Evolutionary conservation across 108 stramenopile genomes (phyloP).

Genomic region (Schizochytrium sp.): DNA sequence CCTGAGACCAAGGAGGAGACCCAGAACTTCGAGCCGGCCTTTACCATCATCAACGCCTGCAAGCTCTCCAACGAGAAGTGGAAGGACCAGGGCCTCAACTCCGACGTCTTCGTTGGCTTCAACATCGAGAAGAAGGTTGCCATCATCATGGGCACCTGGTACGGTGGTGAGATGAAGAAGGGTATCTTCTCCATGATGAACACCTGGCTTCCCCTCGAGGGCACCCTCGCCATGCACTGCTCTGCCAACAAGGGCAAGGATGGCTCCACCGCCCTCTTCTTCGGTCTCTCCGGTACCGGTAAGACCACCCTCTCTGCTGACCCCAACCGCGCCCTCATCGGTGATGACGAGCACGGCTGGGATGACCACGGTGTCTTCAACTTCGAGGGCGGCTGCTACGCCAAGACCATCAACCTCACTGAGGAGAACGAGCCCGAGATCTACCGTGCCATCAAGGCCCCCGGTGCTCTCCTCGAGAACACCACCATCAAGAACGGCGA

Average conservation of each 20-base stretch:
- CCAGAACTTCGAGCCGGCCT: conserved; percentile 90
- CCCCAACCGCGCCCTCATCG: conserved; percentile 92
- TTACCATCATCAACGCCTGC: conserved; percentile 97
- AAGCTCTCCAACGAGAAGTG: conserved; percentile 88
- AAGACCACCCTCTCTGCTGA: conserved; percentile 97
- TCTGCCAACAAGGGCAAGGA: conserved; percentile 92
- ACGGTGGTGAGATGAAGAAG: conserved; percentile 99
- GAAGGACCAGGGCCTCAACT: conserved; percentile 88
- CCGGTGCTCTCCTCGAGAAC: conserved; percentile 93
- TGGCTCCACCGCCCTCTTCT: conserved; percentile 92
- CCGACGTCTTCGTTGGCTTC: conserved; percentile 94
- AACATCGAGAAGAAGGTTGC: conserved; percentile 92
- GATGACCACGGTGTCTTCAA: conserved; percentile 96
- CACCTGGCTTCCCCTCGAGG: conserved; percentile 91
- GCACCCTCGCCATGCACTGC: conserved; percentile 96
- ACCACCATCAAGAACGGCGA: conserved; percentile 76
- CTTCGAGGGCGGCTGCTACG: conserved; percentile 99
- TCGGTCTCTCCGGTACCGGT: conserved; percentile 94
- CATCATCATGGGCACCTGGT: conserved; percentile 95
- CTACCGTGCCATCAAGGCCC: conserved; percentile 91
- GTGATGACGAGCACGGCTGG: conserved; percentile 97
- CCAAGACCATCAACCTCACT: conserved; percentile 94
- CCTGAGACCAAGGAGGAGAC: conserved; percentile 77
- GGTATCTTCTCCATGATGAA: conserved; percentile 99
- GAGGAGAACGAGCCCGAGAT: conserved; percentile 97